Conservation (phyloP, 495 filamentous ascomycete genomes). For the Podospora didyma region DNA sequence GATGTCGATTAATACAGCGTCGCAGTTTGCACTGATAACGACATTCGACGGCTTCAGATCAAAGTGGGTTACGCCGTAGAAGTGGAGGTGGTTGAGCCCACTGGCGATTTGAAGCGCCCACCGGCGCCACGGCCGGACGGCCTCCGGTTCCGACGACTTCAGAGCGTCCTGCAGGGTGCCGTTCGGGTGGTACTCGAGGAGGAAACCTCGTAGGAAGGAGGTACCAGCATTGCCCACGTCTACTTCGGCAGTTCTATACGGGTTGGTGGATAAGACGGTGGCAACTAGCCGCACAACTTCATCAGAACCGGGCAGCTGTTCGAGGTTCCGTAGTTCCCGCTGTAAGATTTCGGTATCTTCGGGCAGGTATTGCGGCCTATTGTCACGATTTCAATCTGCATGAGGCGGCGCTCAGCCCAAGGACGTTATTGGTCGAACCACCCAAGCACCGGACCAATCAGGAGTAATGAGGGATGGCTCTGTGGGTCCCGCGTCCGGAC, state of each 20-base stretch:
- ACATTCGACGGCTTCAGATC: conserved; percentile 36
- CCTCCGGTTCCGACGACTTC: neutral
- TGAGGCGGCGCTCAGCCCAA: too few relatives aligned
- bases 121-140: conserved; percentile 1
- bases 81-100: conserved; percentile 22
- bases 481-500: too few relatives aligned
- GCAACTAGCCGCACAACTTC: neutral
- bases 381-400: too few relatives aligned
- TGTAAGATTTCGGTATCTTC: neutral
- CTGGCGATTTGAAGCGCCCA: conserved; percentile 30
- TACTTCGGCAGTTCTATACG: neutral
- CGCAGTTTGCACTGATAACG: conserved; percentile 23
- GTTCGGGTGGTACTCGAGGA: neutral
- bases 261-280: neutral
- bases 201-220: neutral
- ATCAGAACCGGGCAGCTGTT: neutral
- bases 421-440: too few relatives aligned
- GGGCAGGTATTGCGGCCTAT: neutral
- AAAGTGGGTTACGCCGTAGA: conserved; percentile 27
- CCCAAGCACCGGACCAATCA: too few relatives aligned
- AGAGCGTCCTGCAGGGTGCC: neutral
- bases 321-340: neutral
- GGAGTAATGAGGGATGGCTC: too few relatives aligned
- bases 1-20: conserved; percentile 32
- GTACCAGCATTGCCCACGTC: neutral